Conservation (phyloP, 2,329 filamentous ascomycete species). For the Coleophoma eucalyptorum region DNA sequence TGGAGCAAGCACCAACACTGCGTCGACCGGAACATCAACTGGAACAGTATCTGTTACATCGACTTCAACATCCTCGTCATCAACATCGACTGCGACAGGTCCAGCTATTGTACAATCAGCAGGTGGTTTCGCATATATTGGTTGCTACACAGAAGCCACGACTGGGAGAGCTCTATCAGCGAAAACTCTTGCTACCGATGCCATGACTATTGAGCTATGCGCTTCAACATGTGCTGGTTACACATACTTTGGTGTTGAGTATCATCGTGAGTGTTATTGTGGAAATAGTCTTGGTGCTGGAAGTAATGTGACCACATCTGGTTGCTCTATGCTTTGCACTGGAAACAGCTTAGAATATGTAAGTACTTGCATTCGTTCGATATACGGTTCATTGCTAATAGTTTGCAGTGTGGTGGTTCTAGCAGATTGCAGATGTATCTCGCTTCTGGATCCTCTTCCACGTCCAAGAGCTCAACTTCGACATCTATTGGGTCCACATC, state of each 20-base stretch:
- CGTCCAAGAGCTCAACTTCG: not conserved
- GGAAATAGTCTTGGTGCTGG: constrained; percentile 16
- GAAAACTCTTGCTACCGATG: constrained; percentile 13
- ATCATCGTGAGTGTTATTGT: constrained; percentile 27
- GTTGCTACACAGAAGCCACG: constrained; percentile 29
- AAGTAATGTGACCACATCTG: constrained; percentile 12
- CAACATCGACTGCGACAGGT: constrained; percentile 1
- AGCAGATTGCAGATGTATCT: constrained; percentile 16
- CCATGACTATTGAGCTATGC: constrained; percentile 25
- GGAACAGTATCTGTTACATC: not conserved
- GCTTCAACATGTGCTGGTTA: constrained; percentile 20
- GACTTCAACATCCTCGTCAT: not conserved
- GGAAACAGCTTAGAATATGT: constrained; percentile 25
- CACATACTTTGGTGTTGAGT: constrained; percentile 29
- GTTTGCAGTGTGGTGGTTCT: constrained; percentile 15
- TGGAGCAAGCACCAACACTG: not conserved
- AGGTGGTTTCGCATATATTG: constrained; percentile 11
- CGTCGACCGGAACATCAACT: not conserved
- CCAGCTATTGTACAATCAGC: constrained; percentile 6
- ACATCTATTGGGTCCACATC: not conserved
- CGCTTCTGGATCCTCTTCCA: not conserved
- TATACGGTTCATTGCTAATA: not conserved
- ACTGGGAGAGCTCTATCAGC: constrained; percentile 19
- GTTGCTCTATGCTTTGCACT: constrained; percentile 12
- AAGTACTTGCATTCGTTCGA: constrained; percentile 11